phyloP scores from a whole-genome alignment of 1,139 yeast species.

The Saccharomycopsis hybrid region DNA sequence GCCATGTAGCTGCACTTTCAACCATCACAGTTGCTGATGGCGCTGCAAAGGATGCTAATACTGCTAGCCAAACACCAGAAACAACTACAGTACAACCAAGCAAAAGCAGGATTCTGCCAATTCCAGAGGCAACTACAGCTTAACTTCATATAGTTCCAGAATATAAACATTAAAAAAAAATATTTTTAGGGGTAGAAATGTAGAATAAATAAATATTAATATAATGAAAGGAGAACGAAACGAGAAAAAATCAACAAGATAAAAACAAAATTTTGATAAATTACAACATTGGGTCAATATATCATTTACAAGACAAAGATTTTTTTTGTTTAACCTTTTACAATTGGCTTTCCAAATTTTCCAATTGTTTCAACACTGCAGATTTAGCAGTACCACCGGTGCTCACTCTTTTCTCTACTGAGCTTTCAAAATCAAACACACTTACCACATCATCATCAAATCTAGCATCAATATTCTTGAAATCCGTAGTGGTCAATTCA shows the following conservation, averaged over 20 bases:
- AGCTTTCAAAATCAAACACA: slow-evolving; percentile 82
- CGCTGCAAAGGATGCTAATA: too few species aligned
- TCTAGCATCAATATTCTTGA: slow-evolving; percentile 69
- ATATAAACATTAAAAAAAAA: not conserved
- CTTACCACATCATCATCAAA: slow-evolving; percentile 75
- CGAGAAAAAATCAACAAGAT: not conserved
- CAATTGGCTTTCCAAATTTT: slow-evolving; percentile 30
- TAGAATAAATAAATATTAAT: not conserved
- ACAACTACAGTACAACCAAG: too few species aligned
- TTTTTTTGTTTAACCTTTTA: not conserved
- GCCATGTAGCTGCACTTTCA: not conserved
- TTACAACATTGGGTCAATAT: too few species aligned
- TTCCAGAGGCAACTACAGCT: not conserved
- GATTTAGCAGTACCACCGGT: slow-evolving; percentile 94
- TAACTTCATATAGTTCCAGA: not conserved
- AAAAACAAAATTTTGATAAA: too few species aligned
- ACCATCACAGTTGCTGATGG: not conserved
- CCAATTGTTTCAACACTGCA: slow-evolving; percentile 77
- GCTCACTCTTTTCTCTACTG: slow-evolving; percentile 95
- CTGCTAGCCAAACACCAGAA: too few species aligned
- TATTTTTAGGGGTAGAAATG: not conserved
- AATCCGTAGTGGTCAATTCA: slow-evolving; percentile 68
- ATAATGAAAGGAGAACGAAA: not conserved
- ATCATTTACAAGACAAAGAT: too few species aligned
- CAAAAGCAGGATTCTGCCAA: too few species aligned